These are phyloP conservation scores for Spongospora subterranea DNA, from an alignment of 208 protist genomes.

Conservation along the genomic window DNA sequence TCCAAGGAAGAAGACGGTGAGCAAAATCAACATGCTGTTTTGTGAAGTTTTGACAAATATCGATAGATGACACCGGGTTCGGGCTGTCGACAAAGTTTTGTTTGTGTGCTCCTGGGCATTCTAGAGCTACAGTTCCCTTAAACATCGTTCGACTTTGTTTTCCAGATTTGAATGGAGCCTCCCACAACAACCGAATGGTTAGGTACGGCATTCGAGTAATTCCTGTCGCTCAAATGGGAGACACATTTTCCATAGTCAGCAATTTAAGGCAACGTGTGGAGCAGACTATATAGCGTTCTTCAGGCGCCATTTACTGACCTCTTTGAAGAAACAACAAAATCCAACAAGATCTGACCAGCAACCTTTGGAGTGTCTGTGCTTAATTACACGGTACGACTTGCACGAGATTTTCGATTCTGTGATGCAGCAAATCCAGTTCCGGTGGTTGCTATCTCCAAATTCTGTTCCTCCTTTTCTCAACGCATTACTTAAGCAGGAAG, in stretches of 20 bases:
- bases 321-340: not conserved
- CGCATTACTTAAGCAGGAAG: conserved; percentile 10
- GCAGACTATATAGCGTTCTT: not conserved
- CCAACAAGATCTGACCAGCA: not conserved
- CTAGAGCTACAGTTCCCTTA: not conserved
- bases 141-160: not conserved
- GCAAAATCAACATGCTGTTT: not conserved
- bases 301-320: not conserved
- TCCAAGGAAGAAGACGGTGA: not conserved
- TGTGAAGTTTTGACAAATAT: not conserved
- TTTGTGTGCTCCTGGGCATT: conserved; percentile 23
- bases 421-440: conserved; percentile 22
- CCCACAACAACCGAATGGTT: not conserved
- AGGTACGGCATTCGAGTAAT: not conserved
- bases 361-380: conserved; percentile 22
- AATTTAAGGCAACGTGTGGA: not conserved
- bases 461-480: conserved; percentile 1
- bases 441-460: conserved; percentile 13
- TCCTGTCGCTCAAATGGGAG: not conserved
- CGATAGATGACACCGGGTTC: not conserved
- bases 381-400: conserved; percentile 5
- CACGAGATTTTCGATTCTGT: not conserved
- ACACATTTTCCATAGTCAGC: not conserved
- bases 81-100: not conserved
- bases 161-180: not conserved